Base-by-base conservation (phyloP, 2,329 filamentous ascomycete species). In the Pseudogymnoascus sp. region DNA sequence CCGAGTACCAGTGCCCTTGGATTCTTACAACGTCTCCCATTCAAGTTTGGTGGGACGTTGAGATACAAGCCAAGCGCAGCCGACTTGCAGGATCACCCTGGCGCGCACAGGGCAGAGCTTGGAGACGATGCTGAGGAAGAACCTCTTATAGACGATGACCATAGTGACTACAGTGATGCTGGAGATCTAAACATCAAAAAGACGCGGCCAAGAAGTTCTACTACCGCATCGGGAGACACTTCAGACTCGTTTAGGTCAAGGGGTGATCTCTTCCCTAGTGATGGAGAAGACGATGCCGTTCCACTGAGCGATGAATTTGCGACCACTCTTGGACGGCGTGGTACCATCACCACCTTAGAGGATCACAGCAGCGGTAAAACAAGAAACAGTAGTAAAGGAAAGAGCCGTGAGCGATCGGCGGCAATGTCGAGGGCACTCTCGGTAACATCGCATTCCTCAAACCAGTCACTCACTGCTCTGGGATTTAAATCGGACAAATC, bases 301-400 rank as follows among this genome's bases (percentile, higher is more conserved):
- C 90, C 92, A 11, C 77, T 97, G 16, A 91, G 93, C 69, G 93
- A 97, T 71, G 93, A 97, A 71, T 96, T 97, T 69, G 90, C 92
- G 2, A 87, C 96, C 73, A 86, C 87, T 2, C 80, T 97, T 65
- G 88, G 92, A 64, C 84, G 89, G 61, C 85, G 88, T 67, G 83
- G 82, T n/a, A 85, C 82, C 1, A 77, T 77, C 3, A 73, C 78
- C 31, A 78, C 77, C 43, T 78, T 78, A 14, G 91, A 95, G 63
- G 89, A 91, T 70, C 82, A 83, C 52, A 88, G 87, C 67, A 92
- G 88, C 69, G 84, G 82, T 52, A 88, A 83, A 66, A 86, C 83
- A 21, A 76, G 77, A 64, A 55, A 55, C 49, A 83, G 81, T 65
- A 86, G 81, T 67, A 86, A 86, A 66, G 84, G 84, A 0, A 87